These are phyloP conservation scores for Suhomyces vadensis DNA, from an alignment of 805 yeast genomes.

Conservation along the genomic window DNA sequence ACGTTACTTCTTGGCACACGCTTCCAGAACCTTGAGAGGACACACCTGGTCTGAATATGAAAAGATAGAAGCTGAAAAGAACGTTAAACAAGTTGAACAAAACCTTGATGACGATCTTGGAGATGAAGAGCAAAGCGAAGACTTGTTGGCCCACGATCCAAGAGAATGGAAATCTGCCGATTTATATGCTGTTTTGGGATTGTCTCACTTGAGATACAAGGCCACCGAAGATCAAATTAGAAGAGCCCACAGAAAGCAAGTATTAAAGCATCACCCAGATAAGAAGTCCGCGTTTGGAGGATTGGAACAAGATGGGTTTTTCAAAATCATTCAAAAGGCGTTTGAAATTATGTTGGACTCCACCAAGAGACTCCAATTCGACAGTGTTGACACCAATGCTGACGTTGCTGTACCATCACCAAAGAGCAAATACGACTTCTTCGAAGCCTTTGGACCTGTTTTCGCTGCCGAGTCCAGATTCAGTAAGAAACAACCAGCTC, in stretches of 20 bases:
- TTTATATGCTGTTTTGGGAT: conserved; percentile 93
- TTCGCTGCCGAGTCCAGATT: conserved; percentile 90
- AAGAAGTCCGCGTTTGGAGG: conserved; percentile 92
- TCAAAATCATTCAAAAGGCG: conserved; percentile 97
- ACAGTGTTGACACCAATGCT: conserved; percentile 90
- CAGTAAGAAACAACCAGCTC: conserved; percentile 89
- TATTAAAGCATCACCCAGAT: conserved; percentile 96
- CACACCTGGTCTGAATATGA: conserved; percentile 99
- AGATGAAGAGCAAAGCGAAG: conserved; percentile 70
- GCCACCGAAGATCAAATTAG: conserved; percentile 93
- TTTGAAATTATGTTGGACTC: conserved; percentile 87
- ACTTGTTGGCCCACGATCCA: conserved; percentile 85
- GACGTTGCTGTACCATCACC: conserved; percentile 77
- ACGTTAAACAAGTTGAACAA: conserved; percentile 71
- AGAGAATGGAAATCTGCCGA: conserved; percentile 98
- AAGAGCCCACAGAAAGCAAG: conserved; percentile 96
- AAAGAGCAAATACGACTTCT: conserved; percentile 74
- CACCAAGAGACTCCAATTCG: conserved; percentile 85
- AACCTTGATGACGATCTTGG: conserved; percentile 62
- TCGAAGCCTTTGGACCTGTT: conserved; percentile 89
- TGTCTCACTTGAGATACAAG: conserved; percentile 83
- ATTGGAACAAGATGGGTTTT: conserved; percentile 91
- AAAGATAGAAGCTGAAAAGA: conserved; percentile 86
- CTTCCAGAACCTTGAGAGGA: conserved; percentile 91
- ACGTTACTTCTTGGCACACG: conserved; percentile 92